Conservation (phyloP, 1,139 yeast species). For the Saccharomyces hybrid region DNA sequence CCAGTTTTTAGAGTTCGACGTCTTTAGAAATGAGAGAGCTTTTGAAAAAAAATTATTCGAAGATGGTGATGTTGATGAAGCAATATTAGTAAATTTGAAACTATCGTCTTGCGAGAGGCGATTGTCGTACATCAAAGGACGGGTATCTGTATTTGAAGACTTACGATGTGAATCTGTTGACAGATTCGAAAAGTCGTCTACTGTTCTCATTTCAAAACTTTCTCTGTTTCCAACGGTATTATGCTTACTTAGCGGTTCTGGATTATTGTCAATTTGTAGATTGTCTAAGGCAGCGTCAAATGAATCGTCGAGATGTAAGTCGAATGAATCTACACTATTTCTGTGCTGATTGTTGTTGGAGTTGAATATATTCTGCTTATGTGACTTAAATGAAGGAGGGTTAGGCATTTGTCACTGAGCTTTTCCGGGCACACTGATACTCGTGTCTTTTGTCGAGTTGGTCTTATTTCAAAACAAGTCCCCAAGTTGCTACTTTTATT, state of each 20-base stretch:
- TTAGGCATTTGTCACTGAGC: not conserved
- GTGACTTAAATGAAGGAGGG: conserved; percentile 1
- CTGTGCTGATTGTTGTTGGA: conserved; percentile 3
- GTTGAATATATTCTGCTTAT: not conserved
- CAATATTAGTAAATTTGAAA: conserved; percentile 3
- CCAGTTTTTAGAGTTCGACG: not conserved
- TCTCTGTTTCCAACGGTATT: conserved; percentile 12
- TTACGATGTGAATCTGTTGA: conserved; percentile 22
- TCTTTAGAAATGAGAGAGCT: not conserved
- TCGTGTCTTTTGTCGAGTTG: not conserved
- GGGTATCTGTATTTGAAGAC: conserved; percentile 22
- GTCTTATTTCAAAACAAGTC: not conserved
- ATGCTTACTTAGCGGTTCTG: conserved; percentile 8
- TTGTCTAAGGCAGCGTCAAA: conserved; percentile 37
- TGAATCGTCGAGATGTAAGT: conserved; percentile 34
- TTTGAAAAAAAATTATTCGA: not conserved
- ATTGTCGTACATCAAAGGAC: conserved; percentile 12
- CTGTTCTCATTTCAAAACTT: conserved; percentile 26
- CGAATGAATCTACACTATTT: conserved; percentile 33
- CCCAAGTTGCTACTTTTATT: not conserved
- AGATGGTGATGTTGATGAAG: conserved; percentile 1
- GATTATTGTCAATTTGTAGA: conserved; percentile 25
- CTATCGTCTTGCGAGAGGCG: conserved; percentile 12
- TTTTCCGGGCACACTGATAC: not conserved
- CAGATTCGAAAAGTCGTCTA: conserved; percentile 19